A percentile compares a stretch with the other conserved stretches of the same genome.
These are phyloP conservation scores for Capsicum chinense DNA, from an alignment of 257 asterid genomes.

Conservation along the genomic window DNA sequence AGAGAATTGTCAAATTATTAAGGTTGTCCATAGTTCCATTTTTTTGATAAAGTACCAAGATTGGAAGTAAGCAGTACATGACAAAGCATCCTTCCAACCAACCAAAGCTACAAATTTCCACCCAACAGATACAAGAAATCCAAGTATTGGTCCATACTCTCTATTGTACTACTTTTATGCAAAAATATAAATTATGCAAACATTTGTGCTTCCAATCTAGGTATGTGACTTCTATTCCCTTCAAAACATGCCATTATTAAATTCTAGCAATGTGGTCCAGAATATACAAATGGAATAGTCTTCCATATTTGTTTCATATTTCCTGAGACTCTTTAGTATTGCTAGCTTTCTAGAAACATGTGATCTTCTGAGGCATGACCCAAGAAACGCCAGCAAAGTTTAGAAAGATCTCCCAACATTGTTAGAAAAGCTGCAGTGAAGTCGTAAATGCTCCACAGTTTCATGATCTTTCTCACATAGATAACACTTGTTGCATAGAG, in stretches of 20 bases:
- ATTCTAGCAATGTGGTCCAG: background rate
- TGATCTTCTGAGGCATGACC: constrained; percentile 6
- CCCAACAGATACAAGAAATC: background rate
- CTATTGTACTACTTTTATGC: background rate
- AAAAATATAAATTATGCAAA: background rate
- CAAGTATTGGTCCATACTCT: constrained; percentile 13
- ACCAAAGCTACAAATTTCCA: background rate
- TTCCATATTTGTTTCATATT: constrained; percentile 9
- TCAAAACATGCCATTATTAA: background rate
- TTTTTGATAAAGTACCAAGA: background rate
- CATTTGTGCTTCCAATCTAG: background rate
- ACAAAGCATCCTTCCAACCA: background rate
- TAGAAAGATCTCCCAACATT: background rate
- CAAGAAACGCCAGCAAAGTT: background rate
- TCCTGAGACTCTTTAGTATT: background rate
- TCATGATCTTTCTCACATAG: background rate
- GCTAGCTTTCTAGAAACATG: background rate
- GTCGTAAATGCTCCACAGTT: background rate
- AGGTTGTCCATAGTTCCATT: constrained; percentile 5
- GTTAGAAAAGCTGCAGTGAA: background rate
- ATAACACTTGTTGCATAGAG: background rate
- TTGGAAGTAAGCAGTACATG: background rate
- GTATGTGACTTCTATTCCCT: background rate
- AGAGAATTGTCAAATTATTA: background rate
- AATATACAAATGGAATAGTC: background rate